Evolutionary conservation across 805 yeast genomes (phyloP).

Genomic region (Candida saitoana): DNA sequence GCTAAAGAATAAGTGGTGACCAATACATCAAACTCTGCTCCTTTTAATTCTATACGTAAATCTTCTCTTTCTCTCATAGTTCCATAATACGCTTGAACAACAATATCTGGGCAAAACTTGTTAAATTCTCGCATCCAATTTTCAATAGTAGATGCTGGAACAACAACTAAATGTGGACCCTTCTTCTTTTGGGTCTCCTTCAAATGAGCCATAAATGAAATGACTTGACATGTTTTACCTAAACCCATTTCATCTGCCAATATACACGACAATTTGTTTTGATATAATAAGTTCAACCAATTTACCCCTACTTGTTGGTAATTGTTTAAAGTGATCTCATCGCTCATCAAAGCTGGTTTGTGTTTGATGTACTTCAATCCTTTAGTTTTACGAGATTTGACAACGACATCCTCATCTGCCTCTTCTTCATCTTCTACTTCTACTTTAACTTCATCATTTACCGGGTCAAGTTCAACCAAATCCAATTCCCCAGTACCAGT

Average conservation of each 20-base stretch:
- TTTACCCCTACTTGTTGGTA: conserved; percentile 97
- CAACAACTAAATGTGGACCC: conserved; percentile 91
- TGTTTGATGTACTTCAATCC: conserved; percentile 50
- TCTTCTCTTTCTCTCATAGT: conserved; percentile 80
- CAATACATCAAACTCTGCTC: conserved; percentile 71
- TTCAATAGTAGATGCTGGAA: conserved; percentile 94
- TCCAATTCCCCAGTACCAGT: conserved; percentile 69
- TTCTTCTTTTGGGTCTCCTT: conserved; percentile 51
- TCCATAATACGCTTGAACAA: conserved; percentile 93
- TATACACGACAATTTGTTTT: conserved; percentile 79
- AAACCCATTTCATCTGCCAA: conserved; percentile 98
- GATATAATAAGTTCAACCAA: conserved; percentile 82
- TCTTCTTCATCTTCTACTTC: conserved; percentile 16
- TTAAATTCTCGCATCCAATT: conserved; percentile 95
- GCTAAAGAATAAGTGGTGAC: conserved; percentile 94
- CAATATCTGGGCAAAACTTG: conserved; percentile 77
- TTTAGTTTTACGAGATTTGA: conserved; percentile 17
- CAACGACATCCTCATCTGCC: conserved; percentile 33
- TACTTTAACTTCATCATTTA: conserved; percentile 22
- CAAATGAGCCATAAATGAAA: conserved; percentile 82
- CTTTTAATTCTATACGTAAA: conserved; percentile 62
- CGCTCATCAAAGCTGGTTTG: conserved; percentile 66
- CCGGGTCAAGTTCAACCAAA: conserved; percentile 47
- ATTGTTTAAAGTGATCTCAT: conserved; percentile 65
- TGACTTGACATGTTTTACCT: conserved; percentile 96